Conservation (phyloP, 352 stramenopile species). For the Phytopythium kandeliae region DNA sequence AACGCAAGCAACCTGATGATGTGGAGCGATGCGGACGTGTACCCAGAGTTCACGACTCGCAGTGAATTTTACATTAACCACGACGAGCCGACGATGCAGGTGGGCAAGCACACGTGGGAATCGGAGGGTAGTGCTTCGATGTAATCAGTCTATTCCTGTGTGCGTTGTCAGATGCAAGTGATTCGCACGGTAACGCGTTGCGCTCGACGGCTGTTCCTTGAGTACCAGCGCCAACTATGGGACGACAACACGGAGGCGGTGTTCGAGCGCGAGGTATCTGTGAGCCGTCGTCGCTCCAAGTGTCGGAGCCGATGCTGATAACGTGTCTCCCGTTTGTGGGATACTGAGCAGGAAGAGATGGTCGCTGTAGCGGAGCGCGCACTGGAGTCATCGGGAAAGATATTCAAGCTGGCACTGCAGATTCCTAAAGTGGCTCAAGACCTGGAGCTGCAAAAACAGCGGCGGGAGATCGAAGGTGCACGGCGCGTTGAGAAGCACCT, state of each 20-base stretch:
- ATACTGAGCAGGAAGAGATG: constrained; percentile 14
- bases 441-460: constrained; percentile 56
- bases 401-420: constrained; percentile 34
- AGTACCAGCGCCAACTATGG: constrained; percentile 80
- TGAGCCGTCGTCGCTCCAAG: neutral
- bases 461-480: constrained; percentile 55
- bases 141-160: neutral
- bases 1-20: constrained; percentile 79
- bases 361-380: constrained; percentile 37
- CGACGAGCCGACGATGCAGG: constrained; percentile 47
- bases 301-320: neutral
- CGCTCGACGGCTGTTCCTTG: constrained; percentile 54
- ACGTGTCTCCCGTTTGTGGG: neutral
- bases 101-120: constrained; percentile 1
- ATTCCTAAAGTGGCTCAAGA: constrained; percentile 29
- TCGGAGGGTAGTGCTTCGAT: neutral
- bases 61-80: constrained; percentile 53
- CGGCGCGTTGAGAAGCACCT: constrained; percentile 57
- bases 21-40: constrained; percentile 72
- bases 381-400: constrained; percentile 36
- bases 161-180: constrained; percentile 57
- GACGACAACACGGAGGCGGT: constrained; percentile 55
- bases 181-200: constrained; percentile 57
- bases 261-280: constrained; percentile 19
- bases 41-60: constrained; percentile 53